Conservation (phyloP, 2,329 filamentous ascomycete species). For the Aspergillus persii region DNA sequence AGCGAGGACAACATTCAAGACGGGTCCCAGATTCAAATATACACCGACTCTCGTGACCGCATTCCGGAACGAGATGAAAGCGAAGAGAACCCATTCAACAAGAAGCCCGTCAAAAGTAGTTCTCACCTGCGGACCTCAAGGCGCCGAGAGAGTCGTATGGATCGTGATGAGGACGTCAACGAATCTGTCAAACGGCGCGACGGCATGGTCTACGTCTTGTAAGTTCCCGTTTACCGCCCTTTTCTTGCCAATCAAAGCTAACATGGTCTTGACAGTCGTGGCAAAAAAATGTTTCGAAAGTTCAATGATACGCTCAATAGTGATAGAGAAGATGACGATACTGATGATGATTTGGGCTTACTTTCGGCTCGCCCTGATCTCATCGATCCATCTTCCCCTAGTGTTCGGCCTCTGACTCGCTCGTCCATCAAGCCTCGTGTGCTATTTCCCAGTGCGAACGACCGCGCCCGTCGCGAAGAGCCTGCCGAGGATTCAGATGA, state of each 20-base stretch:
- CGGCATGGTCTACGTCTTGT: slow-evolving; percentile 62
- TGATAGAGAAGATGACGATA: slow-evolving; percentile 42
- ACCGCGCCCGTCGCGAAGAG: slow-evolving; percentile 39
- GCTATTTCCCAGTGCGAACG: slow-evolving; percentile 54
- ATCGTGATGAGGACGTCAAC: slow-evolving; percentile 45
- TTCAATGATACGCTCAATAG: slow-evolving; percentile 47
- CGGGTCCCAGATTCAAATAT: slow-evolving; percentile 53
- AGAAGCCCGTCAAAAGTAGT: slow-evolving; percentile 35
- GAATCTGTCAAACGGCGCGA: slow-evolving; percentile 53
- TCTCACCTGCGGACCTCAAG: slow-evolving; percentile 29
- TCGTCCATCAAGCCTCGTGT: slow-evolving; percentile 59
- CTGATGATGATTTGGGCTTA: slow-evolving; percentile 41
- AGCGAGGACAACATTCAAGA: slow-evolving; percentile 29
- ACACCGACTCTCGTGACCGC: slow-evolving; percentile 62
- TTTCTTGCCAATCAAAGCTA: slow-evolving; percentile 20
- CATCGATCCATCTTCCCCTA: slow-evolving; percentile 29
- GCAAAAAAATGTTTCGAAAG: slow-evolving; percentile 59
- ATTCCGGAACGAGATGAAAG: slow-evolving; percentile 53
- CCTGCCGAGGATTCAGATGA: slow-evolving; percentile 44
- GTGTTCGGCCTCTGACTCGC: slow-evolving; percentile 54
- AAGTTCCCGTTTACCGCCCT: slow-evolving; percentile 36
- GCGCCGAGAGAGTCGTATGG: slow-evolving; percentile 29
- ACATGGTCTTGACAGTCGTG: slow-evolving; percentile 48
- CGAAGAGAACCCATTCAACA: slow-evolving; percentile 57
- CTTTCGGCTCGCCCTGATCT: slow-evolving; percentile 40